Evolutionary conservation across 257 asterid species (phyloP), one percentile per base, ranked within the genome.

Genomic region (Nicotiana undulata): DNA sequence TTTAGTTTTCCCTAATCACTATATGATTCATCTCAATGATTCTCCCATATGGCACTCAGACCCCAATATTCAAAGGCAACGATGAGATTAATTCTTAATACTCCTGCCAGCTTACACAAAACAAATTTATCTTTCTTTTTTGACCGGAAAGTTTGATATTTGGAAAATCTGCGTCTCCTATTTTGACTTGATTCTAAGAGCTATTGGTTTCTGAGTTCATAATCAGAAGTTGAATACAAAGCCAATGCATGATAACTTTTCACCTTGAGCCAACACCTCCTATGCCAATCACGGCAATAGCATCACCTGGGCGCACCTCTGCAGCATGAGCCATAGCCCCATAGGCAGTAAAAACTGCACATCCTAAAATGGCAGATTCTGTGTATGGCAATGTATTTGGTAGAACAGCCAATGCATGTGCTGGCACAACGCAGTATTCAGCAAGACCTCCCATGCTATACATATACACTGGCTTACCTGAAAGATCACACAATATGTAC

Each of bases 321-420:
- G 99, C 97, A 86, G 99, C 99, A 91, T 95, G 99, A 83, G 97
- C 94, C 97, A 95, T 92, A 22, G 99, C 99, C 46, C 99, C 99
- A 86, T 95, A 95, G 79, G 99, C 99, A 82, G 99, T 95, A 81
- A 95, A 95, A 85, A 95, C 95, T 59, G 99, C 99, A 87, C 99
- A 95, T 65, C 99, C 99, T 80, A 95, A 67, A 78, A 93, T 90
- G 77, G 99, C 97, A 80, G 99, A 95, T 85, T 95, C 99, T 53
- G 96, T 87, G 81, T 93, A 95, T 29, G 99, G 99, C 85, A 93
- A 85, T 18, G 99, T 81, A 51, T 87, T 81, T n/a, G 98, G 99
- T 49, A 95, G 89, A 85, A 83, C 67, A 59, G 97, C 81, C 74
- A 95, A 90, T 82, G 89, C 99, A 80, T 93, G 87, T 51, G 98